Conservation (phyloP, 805 yeast species). For the Schizosaccharomyces cryophilus region DNA sequence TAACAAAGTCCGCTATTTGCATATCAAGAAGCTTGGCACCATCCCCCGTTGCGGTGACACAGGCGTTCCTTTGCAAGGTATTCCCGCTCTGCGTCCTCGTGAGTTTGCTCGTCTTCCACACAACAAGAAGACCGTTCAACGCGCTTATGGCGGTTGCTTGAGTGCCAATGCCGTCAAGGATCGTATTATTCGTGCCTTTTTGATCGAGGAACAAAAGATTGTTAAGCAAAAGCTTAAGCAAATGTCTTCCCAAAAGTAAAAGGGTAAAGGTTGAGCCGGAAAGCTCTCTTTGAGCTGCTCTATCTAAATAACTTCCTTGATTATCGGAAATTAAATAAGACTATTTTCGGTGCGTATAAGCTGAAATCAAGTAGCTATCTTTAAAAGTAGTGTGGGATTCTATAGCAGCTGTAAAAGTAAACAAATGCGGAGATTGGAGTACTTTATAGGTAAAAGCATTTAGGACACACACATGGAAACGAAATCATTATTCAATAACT, state of each 20-base stretch:
- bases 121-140: conserved; percentile 94
- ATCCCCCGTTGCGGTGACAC: conserved; percentile 42
- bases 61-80: conserved; percentile 15
- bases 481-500: too few species aligned
- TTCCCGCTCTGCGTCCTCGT: conserved; percentile 94
- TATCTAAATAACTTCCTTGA: neutral
- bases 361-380: neutral
- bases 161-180: conserved; percentile 93
- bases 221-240: conserved; percentile 32
- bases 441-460: too few species aligned
- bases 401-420: too few species aligned
- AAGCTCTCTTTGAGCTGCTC: too few species aligned
- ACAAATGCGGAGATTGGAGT: too few species aligned
- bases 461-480: too few species aligned
- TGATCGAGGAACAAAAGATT: conserved; percentile 98
- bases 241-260: neutral
- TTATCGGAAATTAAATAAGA: neutral
- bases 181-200: conserved; percentile 86
- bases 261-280: neutral
- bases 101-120: conserved; percentile 83
- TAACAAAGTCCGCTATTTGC: conserved; percentile 95
- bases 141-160: conserved; percentile 99
- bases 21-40: conserved; percentile 75
- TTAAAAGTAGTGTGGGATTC: too few species aligned
- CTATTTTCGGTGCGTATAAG: neutral